Percentiles rank a stretch among this genome's conserved stretches.
Evolutionary conservation across 2,329 filamentous ascomycete species (phyloP).

Genomic region (Trichophyton schoenleinii): DNA sequence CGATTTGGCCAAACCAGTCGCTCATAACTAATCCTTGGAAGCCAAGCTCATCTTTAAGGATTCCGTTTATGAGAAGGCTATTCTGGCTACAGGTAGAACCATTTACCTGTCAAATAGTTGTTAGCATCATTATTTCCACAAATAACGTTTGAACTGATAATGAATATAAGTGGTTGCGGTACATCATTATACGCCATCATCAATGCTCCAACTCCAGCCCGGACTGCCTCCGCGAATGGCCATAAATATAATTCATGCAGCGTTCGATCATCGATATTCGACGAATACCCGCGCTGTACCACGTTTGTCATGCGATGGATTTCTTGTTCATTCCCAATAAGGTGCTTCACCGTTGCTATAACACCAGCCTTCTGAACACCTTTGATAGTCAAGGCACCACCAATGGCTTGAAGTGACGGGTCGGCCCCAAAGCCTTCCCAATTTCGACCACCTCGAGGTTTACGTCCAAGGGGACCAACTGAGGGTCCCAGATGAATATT

Average conservation of each 20-base stretch:
- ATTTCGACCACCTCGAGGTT: constrained; percentile 58
- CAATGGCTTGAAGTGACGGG: constrained; percentile 49
- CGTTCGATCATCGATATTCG: constrained; percentile 41
- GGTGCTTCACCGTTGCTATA: constrained; percentile 47
- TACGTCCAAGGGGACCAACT: constrained; percentile 59
- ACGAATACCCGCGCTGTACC: constrained; percentile 29
- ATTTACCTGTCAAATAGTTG: constrained; percentile 39
- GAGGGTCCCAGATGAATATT: constrained; percentile 59
- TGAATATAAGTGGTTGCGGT: not conserved
- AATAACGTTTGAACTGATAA: not conserved
- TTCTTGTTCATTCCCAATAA: constrained; percentile 39
- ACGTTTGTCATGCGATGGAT: constrained; percentile 38
- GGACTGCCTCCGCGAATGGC: constrained; percentile 40
- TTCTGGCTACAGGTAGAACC: constrained; percentile 56
- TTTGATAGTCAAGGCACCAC: constrained; percentile 40
- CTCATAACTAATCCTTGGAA: constrained; percentile 61
- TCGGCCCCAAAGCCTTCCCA: constrained; percentile 67
- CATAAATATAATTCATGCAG: constrained; percentile 36
- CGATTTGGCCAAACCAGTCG: constrained; percentile 55
- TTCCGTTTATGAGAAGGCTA: constrained; percentile 53
- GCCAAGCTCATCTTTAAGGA: constrained; percentile 61
- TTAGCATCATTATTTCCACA: constrained; percentile 1
- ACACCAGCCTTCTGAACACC: constrained; percentile 46
- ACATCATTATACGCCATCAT: constrained; percentile 36
- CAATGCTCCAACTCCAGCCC: constrained; percentile 36